Percentiles rank a stretch among this genome's conserved stretches.
phyloP scores from a whole-genome alignment of 306 rosid genomes.

The Pterocarpus macrocarpus region DNA sequence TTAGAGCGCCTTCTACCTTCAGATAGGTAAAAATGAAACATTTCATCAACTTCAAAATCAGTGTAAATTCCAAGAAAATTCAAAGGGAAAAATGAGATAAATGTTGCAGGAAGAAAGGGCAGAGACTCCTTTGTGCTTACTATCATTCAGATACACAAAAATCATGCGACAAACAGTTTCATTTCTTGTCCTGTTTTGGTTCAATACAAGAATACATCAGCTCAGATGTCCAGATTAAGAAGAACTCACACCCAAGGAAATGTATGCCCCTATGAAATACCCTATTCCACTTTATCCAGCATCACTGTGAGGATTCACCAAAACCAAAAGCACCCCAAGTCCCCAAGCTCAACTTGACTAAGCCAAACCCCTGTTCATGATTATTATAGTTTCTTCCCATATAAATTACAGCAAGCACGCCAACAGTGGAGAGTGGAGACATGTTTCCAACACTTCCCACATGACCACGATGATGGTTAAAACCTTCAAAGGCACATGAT shows the following conservation, averaged over 20 bases:
- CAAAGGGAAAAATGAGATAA: conserved; percentile 5
- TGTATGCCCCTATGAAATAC: neutral
- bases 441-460: conserved; percentile 10
- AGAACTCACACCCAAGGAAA: neutral
- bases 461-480: neutral
- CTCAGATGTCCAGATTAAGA: neutral
- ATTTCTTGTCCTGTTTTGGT: conserved; percentile 12
- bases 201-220: conserved; percentile 4
- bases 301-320: neutral
- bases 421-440: neutral
- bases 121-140: neutral
- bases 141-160: conserved; percentile 7
- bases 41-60: conserved; percentile 25
- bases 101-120: neutral
- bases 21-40: conserved; percentile 34
- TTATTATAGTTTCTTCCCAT: neutral
- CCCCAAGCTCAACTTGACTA: neutral
- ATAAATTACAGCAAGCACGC: neutral
- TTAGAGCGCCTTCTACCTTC: conserved; percentile 74
- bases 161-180: neutral
- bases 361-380: neutral
- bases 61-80: conserved; percentile 12
- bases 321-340: neutral
- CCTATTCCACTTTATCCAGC: conserved; percentile 10
- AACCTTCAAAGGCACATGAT: conserved; percentile 11